A percentile compares a stretch with the other conserved stretches of the same genome.
Conservation (phyloP, 73 alveolate species). For the Tetrahymena elliotti region DNA sequence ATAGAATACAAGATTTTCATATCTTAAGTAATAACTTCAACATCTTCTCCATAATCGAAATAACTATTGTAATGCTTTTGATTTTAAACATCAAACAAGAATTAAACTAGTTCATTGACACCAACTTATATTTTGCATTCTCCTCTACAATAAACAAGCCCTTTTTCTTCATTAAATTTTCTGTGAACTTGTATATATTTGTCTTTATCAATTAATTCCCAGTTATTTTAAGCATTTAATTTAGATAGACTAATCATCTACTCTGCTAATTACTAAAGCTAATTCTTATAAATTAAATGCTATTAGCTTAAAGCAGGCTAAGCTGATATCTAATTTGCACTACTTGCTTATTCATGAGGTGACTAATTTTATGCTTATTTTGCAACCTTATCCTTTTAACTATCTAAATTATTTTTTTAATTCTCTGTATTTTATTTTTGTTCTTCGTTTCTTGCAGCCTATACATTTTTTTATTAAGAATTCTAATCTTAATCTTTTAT, state of each 20-base stretch:
- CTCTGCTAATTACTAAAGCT: background rate
- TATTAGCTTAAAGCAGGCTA: background rate
- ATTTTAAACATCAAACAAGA: background rate
- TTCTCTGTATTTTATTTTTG: too few species aligned
- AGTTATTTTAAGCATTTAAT: background rate
- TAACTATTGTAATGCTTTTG: background rate
- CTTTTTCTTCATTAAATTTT: background rate
- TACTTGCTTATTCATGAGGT: background rate
- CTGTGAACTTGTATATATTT: background rate
- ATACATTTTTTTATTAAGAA: background rate
- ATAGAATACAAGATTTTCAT: background rate
- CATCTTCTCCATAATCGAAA: background rate
- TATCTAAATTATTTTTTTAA: too few species aligned
- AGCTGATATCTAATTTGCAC: too few species aligned
- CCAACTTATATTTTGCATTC: background rate
- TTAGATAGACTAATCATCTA: background rate
- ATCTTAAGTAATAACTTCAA: background rate
- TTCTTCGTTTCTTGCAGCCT: too few species aligned
- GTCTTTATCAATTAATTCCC: background rate
- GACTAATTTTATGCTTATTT: background rate
- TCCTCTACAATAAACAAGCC: background rate
- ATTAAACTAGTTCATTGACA: background rate
- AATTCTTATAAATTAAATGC: background rate
- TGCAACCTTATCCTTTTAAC: background rate
- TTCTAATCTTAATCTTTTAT: background rate